A percentile compares a stretch with the other conserved stretches of the same genome.
These are phyloP conservation scores for Aspergillus pseudoviridinutans DNA, from an alignment of 2,329 filamentous ascomycete species.

Conservation along the genomic window DNA sequence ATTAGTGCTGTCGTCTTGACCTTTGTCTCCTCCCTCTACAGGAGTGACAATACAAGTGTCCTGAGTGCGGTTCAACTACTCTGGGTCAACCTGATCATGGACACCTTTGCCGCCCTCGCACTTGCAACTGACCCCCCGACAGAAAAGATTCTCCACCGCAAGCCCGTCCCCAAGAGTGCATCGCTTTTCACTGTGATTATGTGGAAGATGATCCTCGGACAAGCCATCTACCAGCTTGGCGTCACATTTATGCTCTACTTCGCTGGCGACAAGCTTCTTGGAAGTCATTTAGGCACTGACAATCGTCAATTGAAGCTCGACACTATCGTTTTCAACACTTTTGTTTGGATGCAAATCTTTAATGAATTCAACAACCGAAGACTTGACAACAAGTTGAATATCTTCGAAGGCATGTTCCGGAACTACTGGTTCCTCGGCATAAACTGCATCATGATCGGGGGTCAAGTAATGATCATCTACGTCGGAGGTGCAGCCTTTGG, in stretches of 20 bases:
- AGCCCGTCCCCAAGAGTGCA: conserved; percentile 70
- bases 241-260: conserved; percentile 82
- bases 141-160: conserved; percentile 73
- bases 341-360: conserved; percentile 99
- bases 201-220: conserved; percentile 99
- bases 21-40: conserved; percentile 81
- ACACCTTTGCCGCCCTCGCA: conserved; percentile 85
- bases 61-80: conserved; percentile 86
- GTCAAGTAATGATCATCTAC: conserved; percentile 85
- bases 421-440: conserved; percentile 91
- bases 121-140: conserved; percentile 88
- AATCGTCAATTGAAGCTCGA: conserved; percentile 54
- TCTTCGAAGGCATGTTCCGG: conserved; percentile 79
- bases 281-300: conserved; percentile 48
- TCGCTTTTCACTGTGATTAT: conserved; percentile 81
- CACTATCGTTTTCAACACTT: conserved; percentile 93
- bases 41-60: conserved; percentile 64
- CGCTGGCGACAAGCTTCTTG: conserved; percentile 59
- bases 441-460: conserved; percentile 80
- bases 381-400: conserved; percentile 91
- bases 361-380: conserved; percentile 97
- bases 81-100: conserved; percentile 98
- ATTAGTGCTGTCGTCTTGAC: conserved; percentile 84
- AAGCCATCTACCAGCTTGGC: conserved; percentile 80
- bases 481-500: conserved; percentile 78